These are phyloP conservation scores for Backusella mclennaniae DNA, from an alignment of 192 early-diverging fungal genomes.

Conservation along the genomic window DNA sequence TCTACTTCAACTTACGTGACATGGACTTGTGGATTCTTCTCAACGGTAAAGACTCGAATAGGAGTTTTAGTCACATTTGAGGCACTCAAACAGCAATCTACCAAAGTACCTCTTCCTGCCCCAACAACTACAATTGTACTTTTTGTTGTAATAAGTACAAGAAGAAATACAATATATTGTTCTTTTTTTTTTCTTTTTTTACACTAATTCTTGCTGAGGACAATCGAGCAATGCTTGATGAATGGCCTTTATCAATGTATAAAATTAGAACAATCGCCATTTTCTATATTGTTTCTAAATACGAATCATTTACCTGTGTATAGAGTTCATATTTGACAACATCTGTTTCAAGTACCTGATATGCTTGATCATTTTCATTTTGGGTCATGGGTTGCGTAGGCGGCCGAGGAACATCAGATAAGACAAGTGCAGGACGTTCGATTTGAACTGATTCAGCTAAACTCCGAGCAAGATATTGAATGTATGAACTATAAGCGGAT, in stretches of 20 bases:
- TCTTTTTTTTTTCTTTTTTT: conserved; percentile 35
- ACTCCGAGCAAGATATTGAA: neutral
- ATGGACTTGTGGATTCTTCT: conserved; percentile 97
- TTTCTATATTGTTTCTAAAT: neutral
- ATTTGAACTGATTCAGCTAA: neutral
- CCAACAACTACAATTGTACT: conserved; percentile 91
- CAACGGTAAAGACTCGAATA: conserved; percentile 82
- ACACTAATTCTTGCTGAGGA: conserved; percentile 40
- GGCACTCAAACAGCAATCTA: conserved; percentile 82
- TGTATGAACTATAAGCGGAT: neutral
- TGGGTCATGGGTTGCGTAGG: neutral
- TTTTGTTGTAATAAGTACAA: neutral
- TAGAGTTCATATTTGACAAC: neutral
- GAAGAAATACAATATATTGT: neutral
- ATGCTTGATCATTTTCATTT: neutral
- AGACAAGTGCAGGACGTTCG: neutral
- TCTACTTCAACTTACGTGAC: conserved; percentile 56
- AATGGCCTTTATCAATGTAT: conserved; percentile 42
- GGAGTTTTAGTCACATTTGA: conserved; percentile 55
- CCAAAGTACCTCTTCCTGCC: conserved; percentile 94
- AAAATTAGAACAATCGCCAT: neutral
- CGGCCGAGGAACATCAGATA: neutral
- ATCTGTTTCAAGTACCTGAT: neutral
- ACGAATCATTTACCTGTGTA: neutral
- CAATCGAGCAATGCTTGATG: conserved; percentile 56